Base-by-base conservation (phyloP, 139 green algal species). In the Picochlorum sp. region DNA sequence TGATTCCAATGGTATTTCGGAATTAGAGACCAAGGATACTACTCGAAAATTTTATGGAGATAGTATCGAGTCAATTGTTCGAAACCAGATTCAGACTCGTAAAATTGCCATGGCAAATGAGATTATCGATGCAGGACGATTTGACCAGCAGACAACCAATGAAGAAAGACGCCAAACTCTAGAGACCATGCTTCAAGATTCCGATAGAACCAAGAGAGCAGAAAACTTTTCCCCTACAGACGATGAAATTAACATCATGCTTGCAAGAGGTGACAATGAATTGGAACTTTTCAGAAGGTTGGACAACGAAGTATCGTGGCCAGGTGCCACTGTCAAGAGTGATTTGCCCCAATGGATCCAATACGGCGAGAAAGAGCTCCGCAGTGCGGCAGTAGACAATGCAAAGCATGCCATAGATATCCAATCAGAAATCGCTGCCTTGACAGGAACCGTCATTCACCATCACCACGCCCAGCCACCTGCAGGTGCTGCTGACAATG, bases 41-140 rank as follows among this genome's bases (percentile, higher is more conserved):
- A 10, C 10, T 44, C 33, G 62, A 37, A 31, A 7, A 30, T 50
- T 68, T 54, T 96, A 92, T 67, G 66, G 76, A 3, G 93, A 97
- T 68, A 85, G 63, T 43, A 87, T 99, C 25, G 93, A 99, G 81
- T 85, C 70, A 3, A 68, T 98, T 29, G 82, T 96, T 62, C 80
- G 93, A 51, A 96, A 97, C 75, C 76, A 89, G 31, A 97, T 99
- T 64, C 93, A 99, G 81, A 85, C 89, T 72, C 70, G 83, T 45
- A 96, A 98, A 77, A 97, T 94, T 52, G 92, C 97, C 58, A 97
- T 98, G 92, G 92, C 92, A 22, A 89, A 90, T 65, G 92, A 98
- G 69, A 76, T 96, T 57, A 95, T 96, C 51, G 85, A 95, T 58
- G 87, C 88, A 4, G 88, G 87, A 4, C 67, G 73, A 43, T 98